Conservation (phyloP, 228 moss, liverwort and hornwort species). For the Sphagnum fallax region DNA sequence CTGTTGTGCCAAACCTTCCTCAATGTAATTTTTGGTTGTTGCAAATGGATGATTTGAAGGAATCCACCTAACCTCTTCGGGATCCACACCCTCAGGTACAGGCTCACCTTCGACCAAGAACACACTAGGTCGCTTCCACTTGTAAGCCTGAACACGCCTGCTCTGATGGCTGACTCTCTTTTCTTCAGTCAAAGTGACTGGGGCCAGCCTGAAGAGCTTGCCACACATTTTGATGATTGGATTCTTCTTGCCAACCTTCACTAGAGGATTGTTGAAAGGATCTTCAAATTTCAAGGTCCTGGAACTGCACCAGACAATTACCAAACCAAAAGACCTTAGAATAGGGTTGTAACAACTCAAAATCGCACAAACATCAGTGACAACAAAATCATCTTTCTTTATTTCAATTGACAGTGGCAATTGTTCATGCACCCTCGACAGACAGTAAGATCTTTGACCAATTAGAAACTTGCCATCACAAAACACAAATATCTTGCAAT, state of each 20-base stretch:
- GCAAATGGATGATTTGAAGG: conserved; percentile 98
- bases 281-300: conserved; percentile 71
- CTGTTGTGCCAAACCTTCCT: conserved; percentile 86
- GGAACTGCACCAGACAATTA: conserved; percentile 36
- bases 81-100: conserved; percentile 87
- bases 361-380: too few relatives aligned
- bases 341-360: too few relatives aligned
- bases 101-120: conserved; percentile 96
- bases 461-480: too few relatives aligned
- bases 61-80: conserved; percentile 97
- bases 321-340: too few relatives aligned
- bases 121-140: conserved; percentile 91
- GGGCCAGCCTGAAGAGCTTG: conserved; percentile 72
- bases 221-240: conserved; percentile 86
- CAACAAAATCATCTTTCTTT: too few relatives aligned
- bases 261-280: conserved; percentile 88
- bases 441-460: too few relatives aligned
- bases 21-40: conserved; percentile 80
- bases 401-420: too few relatives aligned
- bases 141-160: conserved; percentile 85
- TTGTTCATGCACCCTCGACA: too few relatives aligned
- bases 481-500: too few relatives aligned
- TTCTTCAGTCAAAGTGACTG: conserved; percentile 84
- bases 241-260: conserved; percentile 62
- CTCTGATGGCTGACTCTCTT: conserved; percentile 76